Conservation (phyloP, 805 yeast species). For the Saccharomycopsis microspora region DNA sequence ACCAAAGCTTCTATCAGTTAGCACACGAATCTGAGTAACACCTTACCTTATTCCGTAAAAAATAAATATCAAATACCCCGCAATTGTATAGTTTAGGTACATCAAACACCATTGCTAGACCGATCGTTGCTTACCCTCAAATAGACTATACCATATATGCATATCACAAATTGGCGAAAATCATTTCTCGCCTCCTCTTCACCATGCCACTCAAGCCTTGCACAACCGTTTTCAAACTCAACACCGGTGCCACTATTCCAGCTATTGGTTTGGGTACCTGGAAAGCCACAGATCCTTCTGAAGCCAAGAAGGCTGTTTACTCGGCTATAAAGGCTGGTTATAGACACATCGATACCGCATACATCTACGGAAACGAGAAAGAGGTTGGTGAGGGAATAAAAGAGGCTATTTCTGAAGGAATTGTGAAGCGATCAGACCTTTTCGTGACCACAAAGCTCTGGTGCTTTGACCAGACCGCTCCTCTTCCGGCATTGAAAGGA, state of each 20-base stretch:
- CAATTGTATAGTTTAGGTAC: no score
- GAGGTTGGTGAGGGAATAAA: constrained; percentile 57
- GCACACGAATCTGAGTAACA: no score
- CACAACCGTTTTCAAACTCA: background rate
- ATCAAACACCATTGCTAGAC: no score
- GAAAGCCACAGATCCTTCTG: constrained; percentile 25
- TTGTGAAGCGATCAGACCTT: constrained; percentile 61
- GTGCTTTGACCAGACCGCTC: constrained; percentile 75
- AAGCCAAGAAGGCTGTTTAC: constrained; percentile 20
- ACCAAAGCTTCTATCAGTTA: no score
- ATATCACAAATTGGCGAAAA: no score
- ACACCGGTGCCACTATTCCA: constrained; percentile 22
- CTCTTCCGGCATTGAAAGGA: constrained; percentile 48
- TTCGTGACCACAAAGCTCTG: constrained; percentile 77
- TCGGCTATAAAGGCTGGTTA: constrained; percentile 73
- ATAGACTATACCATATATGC: no score
- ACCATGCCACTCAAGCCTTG: no score
- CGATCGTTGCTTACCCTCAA: no score
- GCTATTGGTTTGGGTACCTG: constrained; percentile 38
- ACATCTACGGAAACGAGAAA: constrained; percentile 60
- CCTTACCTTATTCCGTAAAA: no score
- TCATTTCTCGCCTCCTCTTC: no score
- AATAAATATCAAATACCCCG: no score
- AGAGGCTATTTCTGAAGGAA: constrained; percentile 55
- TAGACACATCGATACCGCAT: constrained; percentile 62